Percentiles rank a stretch among this genome's conserved stretches.
Evolutionary conservation across 1,139 yeast genomes (phyloP).

Genomic region (Suhomyces yuchorum): DNA sequence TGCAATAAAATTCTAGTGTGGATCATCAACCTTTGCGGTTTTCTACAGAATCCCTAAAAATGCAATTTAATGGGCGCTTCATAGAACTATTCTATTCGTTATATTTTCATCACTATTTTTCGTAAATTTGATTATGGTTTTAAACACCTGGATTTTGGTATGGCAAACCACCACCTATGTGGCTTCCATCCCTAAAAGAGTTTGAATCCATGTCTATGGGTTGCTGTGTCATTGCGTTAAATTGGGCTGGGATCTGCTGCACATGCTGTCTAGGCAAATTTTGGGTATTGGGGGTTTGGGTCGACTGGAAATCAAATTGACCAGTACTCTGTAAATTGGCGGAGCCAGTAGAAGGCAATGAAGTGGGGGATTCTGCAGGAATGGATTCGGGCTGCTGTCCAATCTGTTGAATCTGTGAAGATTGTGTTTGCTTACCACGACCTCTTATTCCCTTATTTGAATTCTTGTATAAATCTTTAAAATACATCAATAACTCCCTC

Average conservation of each 20-base stretch:
- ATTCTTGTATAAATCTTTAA: conserved; percentile 79
- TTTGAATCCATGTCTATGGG: conserved; percentile 19
- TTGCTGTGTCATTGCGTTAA: conserved; percentile 10
- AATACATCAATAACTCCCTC: conserved; percentile 68
- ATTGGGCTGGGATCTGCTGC: conserved; percentile 4
- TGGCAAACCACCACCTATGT: conserved; percentile 15
- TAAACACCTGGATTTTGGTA: conserved; percentile 13
- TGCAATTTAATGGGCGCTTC: neutral
- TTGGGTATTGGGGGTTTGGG: conserved; percentile 15
- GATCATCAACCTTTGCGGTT: no score
- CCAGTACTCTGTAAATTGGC: conserved; percentile 6
- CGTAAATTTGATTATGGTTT: neutral
- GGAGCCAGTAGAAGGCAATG: conserved; percentile 9
- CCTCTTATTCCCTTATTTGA: conserved; percentile 91
- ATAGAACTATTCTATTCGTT: neutral
- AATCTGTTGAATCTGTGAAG: neutral
- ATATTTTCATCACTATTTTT: neutral
- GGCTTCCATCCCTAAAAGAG: conserved; percentile 17
- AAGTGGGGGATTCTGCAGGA: conserved; percentile 9
- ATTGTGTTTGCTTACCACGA: conserved; percentile 57
- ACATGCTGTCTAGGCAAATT: conserved; percentile 13
- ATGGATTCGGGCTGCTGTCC: conserved; percentile 5
- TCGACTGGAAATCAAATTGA: conserved; percentile 15
- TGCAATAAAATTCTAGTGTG: no score
- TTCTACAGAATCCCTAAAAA: no score